Evolutionary conservation across 1,284 basidiomycete genomes (phyloP).

Genomic region (Trametes versicolor): DNA sequence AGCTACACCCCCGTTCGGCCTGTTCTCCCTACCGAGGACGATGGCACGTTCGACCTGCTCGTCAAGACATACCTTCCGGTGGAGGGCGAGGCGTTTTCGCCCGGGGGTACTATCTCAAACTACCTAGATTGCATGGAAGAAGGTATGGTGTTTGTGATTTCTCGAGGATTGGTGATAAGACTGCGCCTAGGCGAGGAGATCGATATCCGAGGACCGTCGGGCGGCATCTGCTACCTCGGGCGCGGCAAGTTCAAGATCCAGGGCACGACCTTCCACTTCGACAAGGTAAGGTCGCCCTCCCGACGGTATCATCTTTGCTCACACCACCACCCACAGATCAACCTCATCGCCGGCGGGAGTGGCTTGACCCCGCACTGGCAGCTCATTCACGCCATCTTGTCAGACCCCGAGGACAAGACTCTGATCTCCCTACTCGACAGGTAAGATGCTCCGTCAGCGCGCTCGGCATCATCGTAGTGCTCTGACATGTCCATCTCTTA

Average conservation of each 20-base stretch:
- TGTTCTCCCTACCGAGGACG: conserved; percentile 38
- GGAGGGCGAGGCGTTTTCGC: conserved; percentile 28
- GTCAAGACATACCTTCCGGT: conserved; percentile 40
- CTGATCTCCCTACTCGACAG: conserved; percentile 37
- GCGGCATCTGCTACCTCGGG: conserved; percentile 36
- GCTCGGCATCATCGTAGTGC: neutral
- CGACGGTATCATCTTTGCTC: too few species aligned
- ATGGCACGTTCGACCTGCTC: conserved; percentile 41
- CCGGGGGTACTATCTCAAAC: conserved; percentile 40
- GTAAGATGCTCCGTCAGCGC: conserved; percentile 8
- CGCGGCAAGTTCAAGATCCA: conserved; percentile 35
- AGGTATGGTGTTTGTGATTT: conserved; percentile 21
- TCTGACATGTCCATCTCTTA: neutral
- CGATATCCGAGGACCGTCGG: conserved; percentile 38
- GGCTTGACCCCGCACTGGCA: conserved; percentile 42
- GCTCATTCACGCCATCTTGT: conserved; percentile 38
- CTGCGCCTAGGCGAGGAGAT: conserved; percentile 38
- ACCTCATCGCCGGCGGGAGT: conserved; percentile 39
- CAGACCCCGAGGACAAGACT: conserved; percentile 30
- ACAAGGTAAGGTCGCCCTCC: conserved; percentile 25
- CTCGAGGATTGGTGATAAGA: conserved; percentile 19
- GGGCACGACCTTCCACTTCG: conserved; percentile 31
- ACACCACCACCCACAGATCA: conserved; percentile 28
- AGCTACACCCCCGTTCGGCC: conserved; percentile 39
- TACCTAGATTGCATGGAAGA: conserved; percentile 40